Evolutionary conservation across 139 green algal genomes (phyloP).

Genomic region (Bryopsis sp.): DNA sequence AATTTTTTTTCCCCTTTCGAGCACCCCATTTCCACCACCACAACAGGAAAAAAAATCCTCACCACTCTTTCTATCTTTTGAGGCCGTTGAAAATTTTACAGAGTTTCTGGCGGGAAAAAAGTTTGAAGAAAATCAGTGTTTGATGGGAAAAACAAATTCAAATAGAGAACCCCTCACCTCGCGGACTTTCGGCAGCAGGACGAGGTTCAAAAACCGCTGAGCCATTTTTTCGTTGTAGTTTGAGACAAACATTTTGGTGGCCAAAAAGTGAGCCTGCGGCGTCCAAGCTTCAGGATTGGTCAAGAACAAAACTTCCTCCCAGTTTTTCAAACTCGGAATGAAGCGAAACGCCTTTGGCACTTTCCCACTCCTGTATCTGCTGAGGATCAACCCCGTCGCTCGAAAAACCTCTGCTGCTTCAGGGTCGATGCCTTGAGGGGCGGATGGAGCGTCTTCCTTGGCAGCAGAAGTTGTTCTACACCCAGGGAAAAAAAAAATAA

Average conservation of each 20-base stretch:
- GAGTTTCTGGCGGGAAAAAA: too few relatives aligned
- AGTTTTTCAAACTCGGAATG: constrained; percentile 90
- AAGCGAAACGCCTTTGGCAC: constrained; percentile 99
- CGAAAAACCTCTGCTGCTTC: not conserved
- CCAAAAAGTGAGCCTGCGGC: constrained; percentile 61
- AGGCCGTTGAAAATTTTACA: too few relatives aligned
- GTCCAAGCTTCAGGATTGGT: constrained; percentile 82
- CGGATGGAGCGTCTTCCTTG: not conserved
- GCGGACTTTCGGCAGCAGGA: constrained; percentile 72
- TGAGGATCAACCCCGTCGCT: not conserved
- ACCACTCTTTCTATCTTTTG: too few relatives aligned
- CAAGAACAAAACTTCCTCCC: constrained; percentile 94
- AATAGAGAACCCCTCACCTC: not conserved
- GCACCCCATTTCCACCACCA: too few relatives aligned
- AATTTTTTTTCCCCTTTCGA: too few relatives aligned
- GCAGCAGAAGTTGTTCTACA: not conserved
- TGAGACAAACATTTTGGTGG: constrained; percentile 91
- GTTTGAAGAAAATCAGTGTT: constrained; percentile 7
- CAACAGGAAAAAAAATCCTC: too few relatives aligned
- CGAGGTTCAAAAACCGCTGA: constrained; percentile 89
- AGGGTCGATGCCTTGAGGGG: not conserved
- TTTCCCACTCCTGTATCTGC: constrained; percentile 12
- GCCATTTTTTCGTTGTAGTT: constrained; percentile 80
- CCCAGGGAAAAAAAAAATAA: too few relatives aligned
- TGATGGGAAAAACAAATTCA: not conserved